Evolutionary conservation across 306 rosid species (phyloP).

Genomic region (Cajanus cajan): DNA sequence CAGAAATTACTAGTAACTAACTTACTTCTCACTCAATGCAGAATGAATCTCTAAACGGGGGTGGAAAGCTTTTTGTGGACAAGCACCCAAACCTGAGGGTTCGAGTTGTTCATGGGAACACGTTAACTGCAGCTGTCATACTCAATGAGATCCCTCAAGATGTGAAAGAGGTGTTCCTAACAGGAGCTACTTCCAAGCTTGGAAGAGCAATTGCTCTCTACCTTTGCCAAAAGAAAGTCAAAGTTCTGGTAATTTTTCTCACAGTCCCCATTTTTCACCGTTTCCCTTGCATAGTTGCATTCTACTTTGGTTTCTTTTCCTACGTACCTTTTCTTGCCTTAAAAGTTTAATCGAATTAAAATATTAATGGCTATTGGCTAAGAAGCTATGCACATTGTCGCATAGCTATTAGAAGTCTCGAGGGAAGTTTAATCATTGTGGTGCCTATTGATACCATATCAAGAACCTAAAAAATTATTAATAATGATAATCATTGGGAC

Average conservation of each 20-base stretch:
- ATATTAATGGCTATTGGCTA: not conserved
- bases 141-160: conserved; percentile 72
- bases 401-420: not conserved
- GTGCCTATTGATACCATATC: not conserved
- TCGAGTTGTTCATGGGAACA: conserved; percentile 96
- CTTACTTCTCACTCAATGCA: conserved; percentile 31
- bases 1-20: too few species aligned
- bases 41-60: conserved; percentile 93
- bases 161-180: conserved; percentile 79
- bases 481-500: not conserved
- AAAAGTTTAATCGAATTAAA: not conserved
- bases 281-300: not conserved
- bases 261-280: not conserved
- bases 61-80: conserved; percentile 92
- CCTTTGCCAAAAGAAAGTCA: conserved; percentile 78
- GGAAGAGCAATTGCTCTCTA: conserved; percentile 98
- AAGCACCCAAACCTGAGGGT: conserved; percentile 88
- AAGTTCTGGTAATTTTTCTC: conserved; percentile 68
- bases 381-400: not conserved
- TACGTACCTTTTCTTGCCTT: not conserved
- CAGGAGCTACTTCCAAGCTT: conserved; percentile 97
- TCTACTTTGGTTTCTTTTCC: not conserved
- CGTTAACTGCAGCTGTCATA: conserved; percentile 94
- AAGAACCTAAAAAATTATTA: not conserved
- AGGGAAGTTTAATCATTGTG: not conserved